A percentile compares a stretch with the other conserved stretches of the same genome.
phyloP scores from a whole-genome alignment of 257 asterid species.

The Solanum dulcamara region DNA sequence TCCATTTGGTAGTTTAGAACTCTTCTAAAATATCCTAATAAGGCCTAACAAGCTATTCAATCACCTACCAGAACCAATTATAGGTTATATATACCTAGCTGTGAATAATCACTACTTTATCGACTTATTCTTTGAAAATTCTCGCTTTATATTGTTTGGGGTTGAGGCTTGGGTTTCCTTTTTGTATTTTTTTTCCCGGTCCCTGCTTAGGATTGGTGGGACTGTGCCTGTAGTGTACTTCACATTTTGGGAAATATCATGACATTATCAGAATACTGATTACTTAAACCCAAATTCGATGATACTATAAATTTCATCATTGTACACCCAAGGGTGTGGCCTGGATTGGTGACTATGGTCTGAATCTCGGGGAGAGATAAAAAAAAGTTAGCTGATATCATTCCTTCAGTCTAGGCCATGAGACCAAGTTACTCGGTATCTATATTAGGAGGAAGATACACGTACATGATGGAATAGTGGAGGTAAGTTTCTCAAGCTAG shows the following conservation, averaged over 20 bases:
- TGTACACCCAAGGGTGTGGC: not conserved
- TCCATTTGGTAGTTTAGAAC: not conserved
- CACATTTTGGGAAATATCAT: not conserved
- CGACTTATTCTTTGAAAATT: not conserved
- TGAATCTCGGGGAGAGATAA: not conserved
- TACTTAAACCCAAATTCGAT: not conserved
- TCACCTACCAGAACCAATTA: not conserved
- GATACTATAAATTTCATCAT: not conserved
- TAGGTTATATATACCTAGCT: too few relatives aligned
- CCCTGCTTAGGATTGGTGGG: not conserved
- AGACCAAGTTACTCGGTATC: not conserved
- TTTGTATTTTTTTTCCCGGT: not conserved
- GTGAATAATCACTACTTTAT: not conserved
- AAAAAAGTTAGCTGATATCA: not conserved
- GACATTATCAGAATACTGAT: not conserved
- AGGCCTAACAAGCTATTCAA: not conserved
- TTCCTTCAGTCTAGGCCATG: not conserved
- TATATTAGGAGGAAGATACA: not conserved
- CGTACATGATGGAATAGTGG: not conserved
- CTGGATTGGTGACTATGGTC: not conserved
- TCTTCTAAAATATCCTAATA: not conserved
- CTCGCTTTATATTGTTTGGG: not conserved
- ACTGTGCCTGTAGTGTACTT: not conserved
- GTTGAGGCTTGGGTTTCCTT: not conserved
- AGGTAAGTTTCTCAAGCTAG: not conserved